Base-by-base conservation (phyloP, 2,329 filamentous ascomycete genomes). In the Metarhizium brunneum region DNA sequence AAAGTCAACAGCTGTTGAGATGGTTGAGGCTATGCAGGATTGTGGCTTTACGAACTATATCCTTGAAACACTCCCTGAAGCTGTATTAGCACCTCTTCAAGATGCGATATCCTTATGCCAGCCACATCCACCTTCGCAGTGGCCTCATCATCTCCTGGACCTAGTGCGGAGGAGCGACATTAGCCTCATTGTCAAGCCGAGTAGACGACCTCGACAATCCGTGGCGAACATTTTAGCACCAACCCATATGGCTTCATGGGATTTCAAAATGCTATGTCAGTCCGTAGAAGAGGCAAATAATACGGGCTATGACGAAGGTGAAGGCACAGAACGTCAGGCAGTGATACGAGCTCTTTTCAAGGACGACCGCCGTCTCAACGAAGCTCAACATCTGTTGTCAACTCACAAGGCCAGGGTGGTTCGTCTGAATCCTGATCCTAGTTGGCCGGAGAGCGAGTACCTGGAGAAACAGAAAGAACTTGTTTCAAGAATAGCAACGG, bases 391-490 rank as follows among this genome's bases (percentile, higher is more conserved):
- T 54, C 77, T 99, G 55, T 77, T 99, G n/a, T 92, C 94, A 56
- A 94, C 94, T 32, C 84, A 87, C 53, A 89, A 87, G 65, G 79
- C 90, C 14, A 85, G 92, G 47, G 76, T 89, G 11, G 84, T 92
- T n/a, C 87, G 88, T 53, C 87, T 92, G 58, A 79, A 86, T 43
- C 82, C 86, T 2, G 80, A 90, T 59, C 83, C 87, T 1, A 82
- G 84, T 45, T 94, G 90, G 87, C 83, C 86, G 25, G 94, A 99
- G 66, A 86, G 89, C 16, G 86, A 94, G 58, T 84, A 95, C 56
- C 76, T 99, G 10, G 94, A 99, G 67, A 89, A 88, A 57, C 94
- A 99, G 69, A 96, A 96, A 69, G 86, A 90, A 58, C 78, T 96
- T 36, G 92, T 94, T 56, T 88, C 94, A 57, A 86, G 87, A 65